A percentile compares a stretch with the other conserved stretches of the same genome.
Evolutionary conservation across 2,329 filamentous ascomycete species (phyloP).

Genomic region (Fusarium nelsonii): DNA sequence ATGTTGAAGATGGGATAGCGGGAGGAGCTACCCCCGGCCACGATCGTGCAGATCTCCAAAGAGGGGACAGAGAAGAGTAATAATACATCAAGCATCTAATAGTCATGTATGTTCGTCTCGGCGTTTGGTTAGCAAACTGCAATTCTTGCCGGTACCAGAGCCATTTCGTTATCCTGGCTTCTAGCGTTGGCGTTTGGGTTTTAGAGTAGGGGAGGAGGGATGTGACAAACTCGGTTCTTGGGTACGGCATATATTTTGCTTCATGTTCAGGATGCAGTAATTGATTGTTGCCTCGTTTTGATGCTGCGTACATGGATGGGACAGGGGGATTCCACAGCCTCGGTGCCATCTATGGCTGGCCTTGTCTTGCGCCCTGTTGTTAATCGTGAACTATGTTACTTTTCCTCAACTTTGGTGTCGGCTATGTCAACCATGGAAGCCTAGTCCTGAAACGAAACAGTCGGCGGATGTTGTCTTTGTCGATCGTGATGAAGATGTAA

Average conservation of each 20-base stretch:
- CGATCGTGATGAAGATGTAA: constrained; percentile 39
- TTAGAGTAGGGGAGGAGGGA: constrained; percentile 18
- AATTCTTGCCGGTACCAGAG: constrained; percentile 39
- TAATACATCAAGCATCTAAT: constrained; percentile 32
- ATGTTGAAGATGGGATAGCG: constrained; percentile 40
- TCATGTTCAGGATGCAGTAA: constrained; percentile 15
- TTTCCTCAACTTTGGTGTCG: neutral
- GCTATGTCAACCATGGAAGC: neutral
- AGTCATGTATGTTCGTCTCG: constrained; percentile 32
- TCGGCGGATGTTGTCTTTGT: constrained; percentile 22
- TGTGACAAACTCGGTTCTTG: constrained; percentile 23
- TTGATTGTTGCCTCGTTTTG: constrained; percentile 3
- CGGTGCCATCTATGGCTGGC: constrained; percentile 16
- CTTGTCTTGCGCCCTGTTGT: constrained; percentile 11
- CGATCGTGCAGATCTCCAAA: constrained; percentile 23
- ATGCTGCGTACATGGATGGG: constrained; percentile 3
- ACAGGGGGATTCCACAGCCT: constrained; percentile 12
- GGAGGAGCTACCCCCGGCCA: constrained; percentile 14
- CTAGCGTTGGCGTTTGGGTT: constrained; percentile 49
- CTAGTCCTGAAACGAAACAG: constrained; percentile 39
- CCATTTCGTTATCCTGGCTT: constrained; percentile 43
- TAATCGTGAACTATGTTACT: constrained; percentile 23
- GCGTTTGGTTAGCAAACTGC: constrained; percentile 35
- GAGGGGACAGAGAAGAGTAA: constrained; percentile 11
- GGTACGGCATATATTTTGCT: constrained; percentile 26